Base-by-base conservation (phyloP, 140 eudicot species). In the Cichorium intybus region DNA sequence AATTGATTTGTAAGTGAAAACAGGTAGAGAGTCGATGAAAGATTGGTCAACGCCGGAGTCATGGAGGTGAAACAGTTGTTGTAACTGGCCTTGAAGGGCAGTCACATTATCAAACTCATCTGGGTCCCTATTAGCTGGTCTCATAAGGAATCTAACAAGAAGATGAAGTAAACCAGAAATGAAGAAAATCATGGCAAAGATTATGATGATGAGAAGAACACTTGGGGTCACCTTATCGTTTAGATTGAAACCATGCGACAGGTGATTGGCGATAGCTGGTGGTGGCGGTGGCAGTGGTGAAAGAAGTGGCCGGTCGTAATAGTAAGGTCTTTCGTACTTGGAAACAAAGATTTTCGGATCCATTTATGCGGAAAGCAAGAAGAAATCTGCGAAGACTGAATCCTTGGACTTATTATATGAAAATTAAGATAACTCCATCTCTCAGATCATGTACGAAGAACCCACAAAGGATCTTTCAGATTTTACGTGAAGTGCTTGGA, bases 11-110 rank as follows among this genome's bases (percentile, higher is more conserved):
- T 90, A 90, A 35, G 28, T 77, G 64, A 90, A 90, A 22, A 87
- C 77, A 33, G 97, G 97, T 22, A 90, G 78, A 3, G 88, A 68
- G 59, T 90, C 97, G 18, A 90, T 90, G 56, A 77, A 90, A 31
- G 87, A 80, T 46, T 90, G 97, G 39, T 90, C 97, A 37, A 90
- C 94, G 7, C 97, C 97, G 7, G 90, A 69, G 64, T 90, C 97
- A 49, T 90, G 97, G 9, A 87, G 77, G 28, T 84, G 78, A 64
- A 90, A 90, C 1, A 90, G 94, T 51, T 90, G 95, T 24, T 82
- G 94, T 33, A 90, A 63, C 69, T 87, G 97, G 48, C 97, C 95
- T 80, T 87, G 88, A n/a, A 87, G 84, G 14, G 82, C 94, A 22
- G 95, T 87, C 14, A 78, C 84, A 62, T 60, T 71, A 17, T 84